phyloP scores from a whole-genome alignment of 352 stramenopile genomes.

The Phytopythium chamaehyphon region DNA sequence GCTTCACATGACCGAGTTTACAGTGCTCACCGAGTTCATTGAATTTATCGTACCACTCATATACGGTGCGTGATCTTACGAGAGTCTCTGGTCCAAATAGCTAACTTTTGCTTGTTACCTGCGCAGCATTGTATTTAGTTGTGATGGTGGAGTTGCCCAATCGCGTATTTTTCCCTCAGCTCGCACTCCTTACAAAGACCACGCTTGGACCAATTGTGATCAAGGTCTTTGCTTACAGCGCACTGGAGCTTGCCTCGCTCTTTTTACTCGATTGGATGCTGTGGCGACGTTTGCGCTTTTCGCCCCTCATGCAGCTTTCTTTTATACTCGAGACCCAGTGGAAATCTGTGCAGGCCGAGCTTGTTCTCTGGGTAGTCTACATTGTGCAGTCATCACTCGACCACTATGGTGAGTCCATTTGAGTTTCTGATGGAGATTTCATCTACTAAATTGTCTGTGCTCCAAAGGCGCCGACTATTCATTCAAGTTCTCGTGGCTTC shows the following conservation, averaged over 20 bases:
- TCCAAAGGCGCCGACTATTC: neutral
- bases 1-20: conserved; percentile 29
- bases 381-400: conserved; percentile 17
- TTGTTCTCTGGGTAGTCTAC: conserved; percentile 23
- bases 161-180: conserved; percentile 25
- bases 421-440: neutral
- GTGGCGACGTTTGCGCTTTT: conserved; percentile 15
- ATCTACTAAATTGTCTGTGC: neutral
- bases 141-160: conserved; percentile 17
- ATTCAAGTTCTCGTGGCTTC: neutral
- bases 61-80: conserved; percentile 15
- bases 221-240: conserved; percentile 16
- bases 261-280: conserved; percentile 16
- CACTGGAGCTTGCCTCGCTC: conserved; percentile 9
- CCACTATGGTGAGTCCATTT: conserved; percentile 9
- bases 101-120: too few relatives aligned
- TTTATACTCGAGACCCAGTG: conserved; percentile 27
- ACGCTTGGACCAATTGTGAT: conserved; percentile 4
- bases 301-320: conserved; percentile 12
- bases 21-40: conserved; percentile 35
- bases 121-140: neutral
- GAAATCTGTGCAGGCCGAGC: conserved; percentile 10
- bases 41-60: conserved; percentile 33
- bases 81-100: too few relatives aligned
- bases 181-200: conserved; percentile 9